A percentile compares a stretch with the other conserved stretches of the same genome.
Evolutionary conservation across 176 grass and related monocot species (phyloP).

Genomic region (Aechmea fasciata): DNA sequence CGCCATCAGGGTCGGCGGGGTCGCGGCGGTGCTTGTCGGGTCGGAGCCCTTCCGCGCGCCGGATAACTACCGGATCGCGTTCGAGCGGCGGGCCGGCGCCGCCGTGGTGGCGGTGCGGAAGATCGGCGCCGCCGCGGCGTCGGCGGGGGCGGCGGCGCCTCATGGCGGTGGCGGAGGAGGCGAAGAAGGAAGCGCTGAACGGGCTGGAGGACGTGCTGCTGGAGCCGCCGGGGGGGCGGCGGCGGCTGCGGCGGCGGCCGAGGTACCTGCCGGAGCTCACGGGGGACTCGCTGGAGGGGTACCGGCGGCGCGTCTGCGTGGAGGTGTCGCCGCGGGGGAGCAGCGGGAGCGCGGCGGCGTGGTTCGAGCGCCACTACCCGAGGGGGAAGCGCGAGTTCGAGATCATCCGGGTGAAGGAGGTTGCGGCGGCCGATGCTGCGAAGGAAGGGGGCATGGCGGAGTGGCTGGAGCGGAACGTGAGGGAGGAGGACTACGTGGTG

Average conservation of each 20-base stretch:
- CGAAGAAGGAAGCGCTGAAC: slow-evolving; percentile 29
- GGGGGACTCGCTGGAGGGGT: slow-evolving; percentile 27
- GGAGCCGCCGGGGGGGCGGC: slow-evolving; percentile 29
- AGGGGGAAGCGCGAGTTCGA: slow-evolving; percentile 37
- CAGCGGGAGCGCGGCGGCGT: slow-evolving; percentile 14
- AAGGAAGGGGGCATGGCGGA: slow-evolving; percentile 24
- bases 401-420: slow-evolving; percentile 30
- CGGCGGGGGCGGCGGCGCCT: slow-evolving; percentile 8
- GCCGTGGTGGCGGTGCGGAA: slow-evolving; percentile 25
- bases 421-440: background rate
- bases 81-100: slow-evolving; percentile 14
- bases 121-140: background rate
- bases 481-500: slow-evolving; percentile 54
- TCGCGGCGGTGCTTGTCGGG: slow-evolving; percentile 14
- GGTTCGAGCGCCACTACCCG: slow-evolving; percentile 50
- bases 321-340: slow-evolving; percentile 21
- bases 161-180: slow-evolving; percentile 17
- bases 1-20: slow-evolving; percentile 23
- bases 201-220: slow-evolving; percentile 42
- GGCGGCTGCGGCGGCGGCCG: slow-evolving; percentile 11
- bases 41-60: slow-evolving; percentile 14
- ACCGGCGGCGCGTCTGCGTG: slow-evolving; percentile 37
- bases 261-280: slow-evolving; percentile 35
- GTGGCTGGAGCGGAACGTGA: slow-evolving; percentile 43
- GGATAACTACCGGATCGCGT: slow-evolving; percentile 29